A percentile compares a stretch with the other conserved stretches of the same genome.
These are phyloP conservation scores for Scutellaria baicalensis DNA, from an alignment of 257 asterid genomes.

Conservation along the genomic window DNA sequence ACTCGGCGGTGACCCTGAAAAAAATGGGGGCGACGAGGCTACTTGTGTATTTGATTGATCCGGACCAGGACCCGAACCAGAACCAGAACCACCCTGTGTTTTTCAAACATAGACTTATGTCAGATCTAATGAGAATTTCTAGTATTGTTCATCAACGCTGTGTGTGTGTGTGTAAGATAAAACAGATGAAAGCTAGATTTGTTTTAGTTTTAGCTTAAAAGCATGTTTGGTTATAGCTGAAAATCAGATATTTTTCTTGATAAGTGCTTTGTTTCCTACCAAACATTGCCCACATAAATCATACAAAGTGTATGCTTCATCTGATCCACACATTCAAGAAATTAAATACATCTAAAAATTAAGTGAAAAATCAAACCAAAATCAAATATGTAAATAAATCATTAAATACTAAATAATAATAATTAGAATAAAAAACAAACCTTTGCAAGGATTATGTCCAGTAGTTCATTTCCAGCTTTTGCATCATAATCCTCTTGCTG, in stretches of 20 bases:
- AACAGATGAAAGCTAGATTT: neutral
- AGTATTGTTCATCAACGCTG: no score
- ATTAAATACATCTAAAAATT: neutral
- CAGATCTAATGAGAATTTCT: neutral
- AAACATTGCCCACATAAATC: neutral
- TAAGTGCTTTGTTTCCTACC: neutral
- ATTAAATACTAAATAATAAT: neutral
- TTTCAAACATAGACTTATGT: neutral
- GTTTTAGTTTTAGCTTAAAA: no score
- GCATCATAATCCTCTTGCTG: conserved; percentile 75
- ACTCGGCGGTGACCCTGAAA: conserved; percentile 98
- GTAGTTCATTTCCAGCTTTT: conserved; percentile 75
- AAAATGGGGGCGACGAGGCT: conserved; percentile 99
- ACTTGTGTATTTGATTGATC: conserved; percentile 52
- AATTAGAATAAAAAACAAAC: conserved; percentile 14
- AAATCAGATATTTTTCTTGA: neutral
- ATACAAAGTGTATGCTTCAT: conserved; percentile 3
- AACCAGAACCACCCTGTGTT: conserved; percentile 51
- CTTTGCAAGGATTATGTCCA: conserved; percentile 85
- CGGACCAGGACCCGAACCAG: conserved; percentile 20
- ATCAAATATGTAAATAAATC: no score
- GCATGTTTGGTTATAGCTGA: neutral
- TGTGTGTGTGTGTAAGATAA: neutral
- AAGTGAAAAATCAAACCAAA: neutral
- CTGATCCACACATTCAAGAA: neutral